Conservation (phyloP, 768 basidiomycete species). For the Boletus reticuloceps region DNA sequence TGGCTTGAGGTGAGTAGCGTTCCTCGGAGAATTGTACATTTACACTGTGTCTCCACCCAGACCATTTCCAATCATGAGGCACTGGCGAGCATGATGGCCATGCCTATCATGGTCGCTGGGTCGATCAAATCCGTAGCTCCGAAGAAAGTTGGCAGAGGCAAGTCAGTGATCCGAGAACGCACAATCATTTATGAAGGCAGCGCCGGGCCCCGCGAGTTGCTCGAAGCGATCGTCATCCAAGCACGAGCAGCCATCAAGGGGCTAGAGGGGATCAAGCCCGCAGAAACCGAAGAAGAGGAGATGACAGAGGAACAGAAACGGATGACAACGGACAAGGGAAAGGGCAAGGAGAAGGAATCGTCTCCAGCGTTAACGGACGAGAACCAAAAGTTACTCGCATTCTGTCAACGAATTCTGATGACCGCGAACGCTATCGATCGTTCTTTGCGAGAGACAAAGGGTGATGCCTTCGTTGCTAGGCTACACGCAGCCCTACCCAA, state of each 20-base stretch:
- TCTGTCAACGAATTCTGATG: slow-evolving; percentile 82
- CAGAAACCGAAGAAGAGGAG: slow-evolving; percentile 51
- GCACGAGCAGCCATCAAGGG: slow-evolving; percentile 91
- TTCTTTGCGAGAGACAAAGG: slow-evolving; percentile 86
- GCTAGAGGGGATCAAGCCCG: slow-evolving; percentile 59
- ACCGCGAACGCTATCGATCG: slow-evolving; percentile 86
- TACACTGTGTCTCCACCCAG: slow-evolving; percentile 37
- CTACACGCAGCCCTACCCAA: slow-evolving; percentile 75
- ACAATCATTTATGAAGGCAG: slow-evolving; percentile 89
- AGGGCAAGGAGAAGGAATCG: slow-evolving; percentile 52
- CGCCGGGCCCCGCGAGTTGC: slow-evolving; percentile 83
- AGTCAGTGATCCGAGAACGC: slow-evolving; percentile 67
- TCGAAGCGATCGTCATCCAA: slow-evolving; percentile 91
- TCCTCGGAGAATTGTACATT: neutral
- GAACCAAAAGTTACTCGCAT: slow-evolving; percentile 71
- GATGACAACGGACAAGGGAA: slow-evolving; percentile 69
- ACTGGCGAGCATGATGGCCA: slow-evolving; percentile 92
- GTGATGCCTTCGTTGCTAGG: slow-evolving; percentile 78
- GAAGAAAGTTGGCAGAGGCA: slow-evolving; percentile 47
- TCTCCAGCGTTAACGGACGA: slow-evolving; percentile 56
- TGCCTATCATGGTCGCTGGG: slow-evolving; percentile 89
- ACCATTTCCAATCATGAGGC: slow-evolving; percentile 93
- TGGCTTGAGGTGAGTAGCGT: slow-evolving; percentile 76
- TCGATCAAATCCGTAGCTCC: slow-evolving; percentile 62
- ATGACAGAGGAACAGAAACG: slow-evolving; percentile 91